Percentiles rank a stretch among this genome's conserved stretches.
These are phyloP conservation scores for Lanmaoa rubissima DNA, from an alignment of 768 basidiomycete species.

Conservation along the genomic window DNA sequence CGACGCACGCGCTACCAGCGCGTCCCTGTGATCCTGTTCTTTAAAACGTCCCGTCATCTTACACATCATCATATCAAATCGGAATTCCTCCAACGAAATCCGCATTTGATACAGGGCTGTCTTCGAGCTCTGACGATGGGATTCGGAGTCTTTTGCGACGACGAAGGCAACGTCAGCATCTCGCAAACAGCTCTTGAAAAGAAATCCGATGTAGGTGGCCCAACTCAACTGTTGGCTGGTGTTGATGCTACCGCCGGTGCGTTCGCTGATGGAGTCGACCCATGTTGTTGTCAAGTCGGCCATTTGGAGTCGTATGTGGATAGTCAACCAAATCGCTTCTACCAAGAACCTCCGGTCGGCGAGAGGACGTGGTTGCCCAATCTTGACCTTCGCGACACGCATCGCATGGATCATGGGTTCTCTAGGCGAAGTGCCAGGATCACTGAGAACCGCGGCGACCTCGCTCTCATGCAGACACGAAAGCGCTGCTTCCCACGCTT, in stretches of 20 bases:
- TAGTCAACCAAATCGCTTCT: slow-evolving; percentile 56
- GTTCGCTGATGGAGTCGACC: slow-evolving; percentile 34
- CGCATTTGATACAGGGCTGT: slow-evolving; percentile 45
- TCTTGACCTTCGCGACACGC: slow-evolving; percentile 46
- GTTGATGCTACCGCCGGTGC: slow-evolving; percentile 18
- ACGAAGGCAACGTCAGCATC: slow-evolving; percentile 47
- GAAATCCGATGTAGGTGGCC: slow-evolving; percentile 46
- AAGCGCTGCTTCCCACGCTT: slow-evolving; percentile 62
- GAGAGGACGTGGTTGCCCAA: slow-evolving; percentile 57
- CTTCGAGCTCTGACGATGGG: slow-evolving; percentile 50
- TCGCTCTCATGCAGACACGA: slow-evolving; percentile 51
- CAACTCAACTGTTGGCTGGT: slow-evolving; percentile 38
- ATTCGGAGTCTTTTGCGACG: slow-evolving; percentile 48
- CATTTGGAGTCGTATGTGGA: slow-evolving; percentile 53
- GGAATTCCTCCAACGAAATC: slow-evolving; percentile 47
- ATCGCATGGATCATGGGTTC: slow-evolving; percentile 49
- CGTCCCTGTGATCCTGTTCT: slow-evolving; percentile 15
- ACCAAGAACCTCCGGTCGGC: slow-evolving; percentile 60
- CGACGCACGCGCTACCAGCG: slow-evolving; percentile 22
- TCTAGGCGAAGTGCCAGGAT: slow-evolving; percentile 38
- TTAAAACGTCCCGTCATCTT: slow-evolving; percentile 18
- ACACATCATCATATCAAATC: slow-evolving; percentile 42
- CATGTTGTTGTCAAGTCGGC: slow-evolving; percentile 43
- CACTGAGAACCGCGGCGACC: slow-evolving; percentile 30
- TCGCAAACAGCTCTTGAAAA: slow-evolving; percentile 43